phyloP scores from a whole-genome alignment of 139 green algal species.

The Coccomyxa sp. region DNA sequence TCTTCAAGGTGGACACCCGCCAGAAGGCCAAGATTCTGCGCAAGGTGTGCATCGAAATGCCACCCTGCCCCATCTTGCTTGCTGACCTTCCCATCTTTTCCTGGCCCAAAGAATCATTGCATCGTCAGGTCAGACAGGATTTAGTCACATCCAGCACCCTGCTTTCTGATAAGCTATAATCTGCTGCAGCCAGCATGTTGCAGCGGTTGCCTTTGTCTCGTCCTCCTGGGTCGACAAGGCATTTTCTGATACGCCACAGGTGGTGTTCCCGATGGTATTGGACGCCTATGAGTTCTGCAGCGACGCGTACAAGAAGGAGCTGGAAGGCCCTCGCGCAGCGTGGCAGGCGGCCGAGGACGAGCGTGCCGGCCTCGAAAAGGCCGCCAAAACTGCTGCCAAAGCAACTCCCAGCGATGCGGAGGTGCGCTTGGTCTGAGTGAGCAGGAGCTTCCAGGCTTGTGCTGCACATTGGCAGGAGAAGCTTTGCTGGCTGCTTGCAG shows the following conservation, averaged over 20 bases:
- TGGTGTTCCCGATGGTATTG: slow-evolving; percentile 81
- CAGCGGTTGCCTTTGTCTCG: neutral
- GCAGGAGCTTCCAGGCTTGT: too few species aligned
- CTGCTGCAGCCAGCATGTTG: neutral
- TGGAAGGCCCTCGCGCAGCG: slow-evolving; percentile 68
- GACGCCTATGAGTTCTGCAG: slow-evolving; percentile 94
- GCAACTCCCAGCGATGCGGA: slow-evolving; percentile 9
- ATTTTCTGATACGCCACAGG: slow-evolving; percentile 40
- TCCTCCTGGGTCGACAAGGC: neutral
- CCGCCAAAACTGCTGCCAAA: slow-evolving; percentile 16
- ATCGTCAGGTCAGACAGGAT: too few species aligned
- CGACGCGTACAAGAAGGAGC: slow-evolving; percentile 68
- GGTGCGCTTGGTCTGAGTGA: too few species aligned
- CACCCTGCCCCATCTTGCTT: too few species aligned
- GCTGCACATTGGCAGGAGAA: too few species aligned
- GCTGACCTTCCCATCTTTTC: neutral
- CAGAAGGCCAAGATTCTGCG: slow-evolving; percentile 98
- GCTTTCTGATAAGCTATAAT: neutral
- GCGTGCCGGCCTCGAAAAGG: slow-evolving; percentile 29
- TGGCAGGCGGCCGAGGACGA: slow-evolving; percentile 45
- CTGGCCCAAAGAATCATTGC: neutral
- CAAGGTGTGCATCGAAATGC: slow-evolving; percentile 47
- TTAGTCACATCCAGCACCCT: neutral
- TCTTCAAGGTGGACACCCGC: slow-evolving; percentile 84
- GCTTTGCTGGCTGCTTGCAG: too few species aligned